These are phyloP conservation scores for Vigna radiata DNA, from an alignment of 306 rosid genomes.

Conservation along the genomic window DNA sequence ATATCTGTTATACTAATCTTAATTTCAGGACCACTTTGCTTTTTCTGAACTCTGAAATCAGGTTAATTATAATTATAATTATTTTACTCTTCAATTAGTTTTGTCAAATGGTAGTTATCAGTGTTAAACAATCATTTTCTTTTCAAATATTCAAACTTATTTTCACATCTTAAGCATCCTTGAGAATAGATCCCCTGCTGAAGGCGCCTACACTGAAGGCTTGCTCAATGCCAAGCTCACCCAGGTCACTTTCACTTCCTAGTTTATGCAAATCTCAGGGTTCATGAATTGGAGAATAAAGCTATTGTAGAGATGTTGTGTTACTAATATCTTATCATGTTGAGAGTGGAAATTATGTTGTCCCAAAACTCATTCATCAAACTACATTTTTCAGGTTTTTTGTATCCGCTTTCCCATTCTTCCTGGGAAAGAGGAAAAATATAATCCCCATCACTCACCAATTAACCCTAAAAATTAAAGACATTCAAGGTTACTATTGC, in stretches of 20 bases:
- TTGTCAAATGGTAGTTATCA: too few relatives aligned
- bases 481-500: not conserved
- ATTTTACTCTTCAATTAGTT: too few relatives aligned
- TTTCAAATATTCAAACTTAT: too few relatives aligned
- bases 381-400: not conserved
- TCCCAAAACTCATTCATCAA: not conserved
- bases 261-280: not conserved
- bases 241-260: constrained; percentile 50
- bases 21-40: constrained; percentile 21
- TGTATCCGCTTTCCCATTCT: not conserved
- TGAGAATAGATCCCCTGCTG: constrained; percentile 95
- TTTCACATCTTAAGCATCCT: too few relatives aligned
- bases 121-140: too few relatives aligned
- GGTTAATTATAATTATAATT: too few relatives aligned
- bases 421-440: not conserved
- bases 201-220: constrained; percentile 94
- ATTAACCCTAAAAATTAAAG: not conserved
- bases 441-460: not conserved
- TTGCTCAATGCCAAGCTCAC: constrained; percentile 94
- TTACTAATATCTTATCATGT: not conserved
- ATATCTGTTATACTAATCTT: not conserved
- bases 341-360: not conserved
- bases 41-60: constrained; percentile 2
- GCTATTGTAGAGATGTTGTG: not conserved
- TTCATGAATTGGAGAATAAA: not conserved